These are phyloP conservation scores for Cytidiella melzeri DNA, from an alignment of 768 basidiomycete genomes.

Conservation along the genomic window DNA sequence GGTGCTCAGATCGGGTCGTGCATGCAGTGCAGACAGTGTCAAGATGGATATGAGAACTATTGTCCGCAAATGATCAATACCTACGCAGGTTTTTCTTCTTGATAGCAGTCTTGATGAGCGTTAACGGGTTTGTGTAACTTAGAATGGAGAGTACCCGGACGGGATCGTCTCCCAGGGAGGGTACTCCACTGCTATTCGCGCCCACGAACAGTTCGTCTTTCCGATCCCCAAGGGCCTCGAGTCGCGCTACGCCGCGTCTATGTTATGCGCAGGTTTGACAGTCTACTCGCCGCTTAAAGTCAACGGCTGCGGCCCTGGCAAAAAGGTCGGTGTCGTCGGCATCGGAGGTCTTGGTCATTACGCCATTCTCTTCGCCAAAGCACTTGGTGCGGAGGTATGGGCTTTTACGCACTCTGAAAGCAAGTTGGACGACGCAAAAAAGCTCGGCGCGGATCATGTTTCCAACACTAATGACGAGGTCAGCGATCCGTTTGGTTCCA, in stretches of 20 bases:
- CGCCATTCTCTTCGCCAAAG: slow-evolving; percentile 40
- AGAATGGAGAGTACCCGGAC: slow-evolving; percentile 32
- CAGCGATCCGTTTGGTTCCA: slow-evolving; percentile 30
- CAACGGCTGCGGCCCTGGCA: slow-evolving; percentile 51
- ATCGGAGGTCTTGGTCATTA: slow-evolving; percentile 52
- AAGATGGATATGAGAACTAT: slow-evolving; percentile 49
- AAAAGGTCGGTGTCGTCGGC: slow-evolving; percentile 60
- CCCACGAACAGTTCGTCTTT: slow-evolving; percentile 48
- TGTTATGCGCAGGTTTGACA: slow-evolving; percentile 63
- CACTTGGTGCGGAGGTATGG: slow-evolving; percentile 51
- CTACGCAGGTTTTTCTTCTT: slow-evolving; percentile 25
- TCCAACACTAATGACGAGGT: slow-evolving; percentile 37
- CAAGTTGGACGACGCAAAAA: slow-evolving; percentile 50
- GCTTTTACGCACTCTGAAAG: slow-evolving; percentile 49
- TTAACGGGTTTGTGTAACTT: background rate
- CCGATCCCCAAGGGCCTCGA: slow-evolving; percentile 49
- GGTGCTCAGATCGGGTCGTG: slow-evolving; percentile 50
- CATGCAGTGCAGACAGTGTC: slow-evolving; percentile 42
- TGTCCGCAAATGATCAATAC: slow-evolving; percentile 38
- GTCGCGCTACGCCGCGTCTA: slow-evolving; percentile 49
- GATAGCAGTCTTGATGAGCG: background rate
- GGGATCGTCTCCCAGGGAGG: slow-evolving; percentile 38
- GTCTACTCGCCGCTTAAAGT: slow-evolving; percentile 54
- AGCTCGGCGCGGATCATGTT: slow-evolving; percentile 51
- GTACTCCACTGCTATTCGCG: slow-evolving; percentile 39